Base-by-base conservation (phyloP, 495 filamentous ascomycete species). In the Penicillium crystallinum region DNA sequence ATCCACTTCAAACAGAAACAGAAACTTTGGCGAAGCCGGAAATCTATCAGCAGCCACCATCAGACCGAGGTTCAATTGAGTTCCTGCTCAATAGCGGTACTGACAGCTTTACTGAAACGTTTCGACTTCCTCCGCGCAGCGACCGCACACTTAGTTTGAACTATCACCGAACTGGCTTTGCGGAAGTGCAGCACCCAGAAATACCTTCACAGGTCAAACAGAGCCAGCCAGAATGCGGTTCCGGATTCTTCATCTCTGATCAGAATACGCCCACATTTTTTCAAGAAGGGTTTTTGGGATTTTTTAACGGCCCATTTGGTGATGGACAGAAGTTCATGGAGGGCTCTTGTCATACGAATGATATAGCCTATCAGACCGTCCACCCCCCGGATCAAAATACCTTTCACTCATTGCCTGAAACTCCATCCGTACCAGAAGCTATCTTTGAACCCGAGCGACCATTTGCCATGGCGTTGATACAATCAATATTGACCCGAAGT, bases 11-110 rank as follows among this genome's bases (percentile, higher is more conserved):
- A 15, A n/a, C 52, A 63, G 69, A 50, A 37, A 55, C 53, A 6
- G 69, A 50, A 37, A 55, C 53, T 4, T 46, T 59, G 10, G 60
- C 61, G 3, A 52, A 61, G 40, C 41, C 53, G 14, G 68, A 71
- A 30, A 58, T 58, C 6, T 59, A 59, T 31, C 54, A 63, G 8
- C 58, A 55, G 21, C 52, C 67, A 4, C 25, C 47, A 33, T 74
- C 68, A 1, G 69, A 77, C 54, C 72, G 73, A 29, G 73, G 73
- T 12, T 77, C 73, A 18, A 77, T 77, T 60, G 70, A 68, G 47
- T 77, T 77, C 22, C 66, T 77, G n/a, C 60, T 77, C 0, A 77
- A 77, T 58, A 68, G 67, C 27, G 73, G 73, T 19, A 71, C 67
- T 10, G 72, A 77, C 39, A 72, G 66, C 50, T 77, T 77, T 45